Evolutionary conservation across 2,329 filamentous ascomycete species (phyloP), one percentile per base, ranked within the genome.

Genomic region (Monilinia fructicola): DNA sequence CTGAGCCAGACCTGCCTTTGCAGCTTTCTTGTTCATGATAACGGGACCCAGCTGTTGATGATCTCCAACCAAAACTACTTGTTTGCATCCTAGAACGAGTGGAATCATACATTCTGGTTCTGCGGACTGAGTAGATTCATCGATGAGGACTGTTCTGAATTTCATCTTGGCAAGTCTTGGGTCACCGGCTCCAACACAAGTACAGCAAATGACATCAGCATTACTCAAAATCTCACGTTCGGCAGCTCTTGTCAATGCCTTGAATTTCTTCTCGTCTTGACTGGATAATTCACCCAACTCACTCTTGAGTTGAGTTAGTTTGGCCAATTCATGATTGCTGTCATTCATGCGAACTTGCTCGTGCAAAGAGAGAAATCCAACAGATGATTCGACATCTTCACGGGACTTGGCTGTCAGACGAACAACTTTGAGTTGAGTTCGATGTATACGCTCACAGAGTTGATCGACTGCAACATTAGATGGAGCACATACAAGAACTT

Each of bases 21-120:
- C 95, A 18, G 95, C 95, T 80, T 98, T 98, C 85, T 99, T 99
- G 84, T 99, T 99, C 94, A 99, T 99, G 77, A 99, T 98, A 74
- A 99, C 95, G 1, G 95, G 95, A 0, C 95, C 95, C 71, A 99
- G 87, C 78, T 99, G 95, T 79, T 98, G 96, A 79, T 99, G 95
- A 76, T 99, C 95, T 76, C 95, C 95, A 53, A 99, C 95, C 46
- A 99, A 85, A n/a, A 99, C 95, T 60, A 97, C 93, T 78, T 99
- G 95, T 81, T 99, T 99, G 83, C 95, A 99, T 61, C 95, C 95
- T 28, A 99, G 84, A 42, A 99, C 94, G 52, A 99, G 83, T 23
- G 95, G 95, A 73, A 99, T 99, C 92, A 99, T 96, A 78, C 95
- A 99, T 78, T 99, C 95, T 0, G 95, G 95, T 78, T 99, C 95